Evolutionary conservation across 2,329 filamentous ascomycete species (phyloP).

Genomic region (Sarocladium brachiariae): DNA sequence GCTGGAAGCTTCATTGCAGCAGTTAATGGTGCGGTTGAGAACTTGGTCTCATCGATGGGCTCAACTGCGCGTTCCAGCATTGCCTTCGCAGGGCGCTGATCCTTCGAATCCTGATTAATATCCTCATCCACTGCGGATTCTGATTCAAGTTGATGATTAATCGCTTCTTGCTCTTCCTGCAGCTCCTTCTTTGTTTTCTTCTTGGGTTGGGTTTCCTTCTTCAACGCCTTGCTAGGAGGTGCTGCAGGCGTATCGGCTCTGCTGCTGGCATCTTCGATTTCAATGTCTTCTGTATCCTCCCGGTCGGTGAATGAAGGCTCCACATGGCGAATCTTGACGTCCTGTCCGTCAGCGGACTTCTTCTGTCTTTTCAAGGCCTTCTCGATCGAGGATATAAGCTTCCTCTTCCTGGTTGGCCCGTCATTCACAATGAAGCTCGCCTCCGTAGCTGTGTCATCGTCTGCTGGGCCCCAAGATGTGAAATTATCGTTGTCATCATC

Average conservation of each 20-base stretch:
- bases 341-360: constrained; percentile 71
- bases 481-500: constrained; percentile 51
- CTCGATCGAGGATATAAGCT: constrained; percentile 60
- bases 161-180: constrained; percentile 58
- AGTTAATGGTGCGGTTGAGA: constrained; percentile 38
- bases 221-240: constrained; percentile 39
- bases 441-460: constrained; percentile 65
- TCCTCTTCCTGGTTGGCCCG: constrained; percentile 58
- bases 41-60: constrained; percentile 38
- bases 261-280: constrained; percentile 32
- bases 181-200: constrained; percentile 75
- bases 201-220: constrained; percentile 56
- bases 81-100: constrained; percentile 12
- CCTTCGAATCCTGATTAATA: constrained; percentile 18
- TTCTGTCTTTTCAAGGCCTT: constrained; percentile 72
- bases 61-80: constrained; percentile 40
- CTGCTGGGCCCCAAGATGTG: constrained; percentile 39
- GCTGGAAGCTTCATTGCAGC: constrained; percentile 39
- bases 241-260: constrained; percentile 40
- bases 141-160: constrained; percentile 48
- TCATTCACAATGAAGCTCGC: constrained; percentile 62
- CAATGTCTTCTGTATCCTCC: constrained; percentile 43
- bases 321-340: constrained; percentile 49
- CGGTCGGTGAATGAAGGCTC: constrained; percentile 41
- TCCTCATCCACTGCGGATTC: constrained; percentile 28